Conservation (phyloP, 1,284 basidiomycete species). For the Fistulina hepatica region DNA sequence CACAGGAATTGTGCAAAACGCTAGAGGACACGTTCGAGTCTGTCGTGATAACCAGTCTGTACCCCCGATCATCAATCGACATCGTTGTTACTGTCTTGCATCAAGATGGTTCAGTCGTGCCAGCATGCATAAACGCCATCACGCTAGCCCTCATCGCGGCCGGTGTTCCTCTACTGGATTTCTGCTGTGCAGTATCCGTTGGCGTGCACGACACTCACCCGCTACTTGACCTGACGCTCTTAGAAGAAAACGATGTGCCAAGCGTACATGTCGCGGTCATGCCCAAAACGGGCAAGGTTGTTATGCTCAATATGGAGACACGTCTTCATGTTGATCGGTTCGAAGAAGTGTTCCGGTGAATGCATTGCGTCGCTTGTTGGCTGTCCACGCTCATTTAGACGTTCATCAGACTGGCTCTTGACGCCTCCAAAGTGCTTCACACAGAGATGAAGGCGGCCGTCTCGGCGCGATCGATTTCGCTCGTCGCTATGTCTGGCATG, state of each 20-base stretch:
- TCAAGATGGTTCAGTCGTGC: slow-evolving; percentile 89
- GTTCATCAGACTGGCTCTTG: slow-evolving; percentile 8
- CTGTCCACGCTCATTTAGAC: not conserved
- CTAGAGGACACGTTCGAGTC: slow-evolving; percentile 95
- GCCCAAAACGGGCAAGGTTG: slow-evolving; percentile 75
- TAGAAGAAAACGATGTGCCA: slow-evolving; percentile 89
- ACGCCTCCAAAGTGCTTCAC: slow-evolving; percentile 57
- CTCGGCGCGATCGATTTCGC: slow-evolving; percentile 47
- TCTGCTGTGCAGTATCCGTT: slow-evolving; percentile 78
- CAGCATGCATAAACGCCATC: slow-evolving; percentile 89
- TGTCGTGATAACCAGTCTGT: slow-evolving; percentile 82
- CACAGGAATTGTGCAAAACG: slow-evolving; percentile 77
- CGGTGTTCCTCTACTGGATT: slow-evolving; percentile 85
- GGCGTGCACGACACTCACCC: slow-evolving; percentile 71
- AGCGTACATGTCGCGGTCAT: slow-evolving; percentile 81
- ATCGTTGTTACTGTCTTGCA: slow-evolving; percentile 88
- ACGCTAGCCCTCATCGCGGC: slow-evolving; percentile 86
- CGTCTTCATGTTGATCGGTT: slow-evolving; percentile 89
- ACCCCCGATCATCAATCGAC: slow-evolving; percentile 91
- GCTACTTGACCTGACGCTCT: slow-evolving; percentile 75
- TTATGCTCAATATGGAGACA: slow-evolving; percentile 88
- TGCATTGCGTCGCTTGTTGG: slow-evolving; percentile 45
- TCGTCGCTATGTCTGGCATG: slow-evolving; percentile 35
- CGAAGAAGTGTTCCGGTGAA: slow-evolving; percentile 76
- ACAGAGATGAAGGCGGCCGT: slow-evolving; percentile 77